These are phyloP conservation scores for Curvularia lunata DNA, from an alignment of 2,329 filamentous ascomycete species.

Conservation along the genomic window DNA sequence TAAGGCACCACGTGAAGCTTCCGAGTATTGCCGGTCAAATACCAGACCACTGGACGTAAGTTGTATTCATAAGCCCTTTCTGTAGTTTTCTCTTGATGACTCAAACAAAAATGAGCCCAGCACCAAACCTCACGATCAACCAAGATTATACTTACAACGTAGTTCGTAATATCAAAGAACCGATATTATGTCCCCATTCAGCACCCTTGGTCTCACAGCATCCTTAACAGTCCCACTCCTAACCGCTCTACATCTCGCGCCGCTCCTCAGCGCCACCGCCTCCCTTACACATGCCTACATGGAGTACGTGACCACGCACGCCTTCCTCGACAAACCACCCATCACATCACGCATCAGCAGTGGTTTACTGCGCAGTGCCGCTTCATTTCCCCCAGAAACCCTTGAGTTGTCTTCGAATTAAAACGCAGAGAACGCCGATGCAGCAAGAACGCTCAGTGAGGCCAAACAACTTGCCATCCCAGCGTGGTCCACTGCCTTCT, in stretches of 20 bases:
- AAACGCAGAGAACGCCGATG: not conserved
- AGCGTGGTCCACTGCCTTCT: not conserved
- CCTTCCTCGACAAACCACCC: slow-evolving; percentile 24
- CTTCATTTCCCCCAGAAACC: not conserved
- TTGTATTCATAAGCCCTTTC: not conserved
- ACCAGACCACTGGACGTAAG: not conserved
- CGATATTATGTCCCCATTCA: not conserved
- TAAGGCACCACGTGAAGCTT: not conserved
- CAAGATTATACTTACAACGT: too few relatives aligned
- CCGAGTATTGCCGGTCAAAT: too few relatives aligned
- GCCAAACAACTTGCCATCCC: not conserved
- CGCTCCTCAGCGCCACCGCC: slow-evolving; percentile 32
- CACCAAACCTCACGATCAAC: not conserved
- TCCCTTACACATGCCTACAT: slow-evolving; percentile 38
- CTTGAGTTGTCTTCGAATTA: not conserved
- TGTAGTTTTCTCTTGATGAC: not conserved
- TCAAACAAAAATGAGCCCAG: not conserved
- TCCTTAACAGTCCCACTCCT: slow-evolving; percentile 1
- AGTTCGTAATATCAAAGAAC: too few relatives aligned
- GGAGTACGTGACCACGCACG: slow-evolving; percentile 31
- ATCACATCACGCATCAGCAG: slow-evolving; percentile 1
- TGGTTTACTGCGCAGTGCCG: not conserved
- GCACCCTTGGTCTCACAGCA: not conserved
- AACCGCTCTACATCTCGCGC: slow-evolving; percentile 30
- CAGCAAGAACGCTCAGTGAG: not conserved